These are phyloP conservation scores for Sequoiadendron giganteum DNA, from an alignment of 75 land plant species.

Conservation along the genomic window DNA sequence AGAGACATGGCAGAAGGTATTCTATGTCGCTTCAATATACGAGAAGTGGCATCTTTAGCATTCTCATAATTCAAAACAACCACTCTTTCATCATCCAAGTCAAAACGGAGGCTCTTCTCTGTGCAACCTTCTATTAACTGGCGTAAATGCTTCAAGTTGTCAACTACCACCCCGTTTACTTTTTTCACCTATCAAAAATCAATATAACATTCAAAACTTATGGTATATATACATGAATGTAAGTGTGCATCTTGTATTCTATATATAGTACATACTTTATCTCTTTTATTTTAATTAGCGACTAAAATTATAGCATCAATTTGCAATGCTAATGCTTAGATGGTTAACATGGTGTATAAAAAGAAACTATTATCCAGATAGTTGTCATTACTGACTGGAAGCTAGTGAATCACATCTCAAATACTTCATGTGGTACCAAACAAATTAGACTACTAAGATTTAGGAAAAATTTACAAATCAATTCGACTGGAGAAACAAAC, in stretches of 20 bases:
- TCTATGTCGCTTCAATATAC: constrained; percentile 78
- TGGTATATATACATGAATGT: background rate
- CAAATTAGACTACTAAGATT: background rate
- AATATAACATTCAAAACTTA: background rate
- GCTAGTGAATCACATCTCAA: background rate
- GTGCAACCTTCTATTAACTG: constrained; percentile 69
- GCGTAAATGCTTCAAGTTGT: constrained; percentile 74
- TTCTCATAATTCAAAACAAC: constrained; percentile 57
- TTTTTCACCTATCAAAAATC: constrained; percentile 68
- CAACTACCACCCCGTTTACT: constrained; percentile 78
- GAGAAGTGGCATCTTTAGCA: constrained; percentile 79
- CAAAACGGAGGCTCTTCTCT: constrained; percentile 69
- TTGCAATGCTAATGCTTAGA: constrained; percentile 2
- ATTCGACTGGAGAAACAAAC: constrained; percentile 23
- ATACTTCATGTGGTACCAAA: background rate
- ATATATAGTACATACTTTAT: background rate
- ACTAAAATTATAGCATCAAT: background rate
- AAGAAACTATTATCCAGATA: background rate
- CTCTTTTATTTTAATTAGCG: background rate
- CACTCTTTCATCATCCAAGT: constrained; percentile 92
- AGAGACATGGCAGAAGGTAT: constrained; percentile 76
- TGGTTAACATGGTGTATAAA: background rate
- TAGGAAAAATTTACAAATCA: background rate
- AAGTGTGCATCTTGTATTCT: background rate
- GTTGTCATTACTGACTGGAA: background rate